phyloP scores from a whole-genome alignment of 805 yeast species.

The Lipomyces spencermartinsiae region DNA sequence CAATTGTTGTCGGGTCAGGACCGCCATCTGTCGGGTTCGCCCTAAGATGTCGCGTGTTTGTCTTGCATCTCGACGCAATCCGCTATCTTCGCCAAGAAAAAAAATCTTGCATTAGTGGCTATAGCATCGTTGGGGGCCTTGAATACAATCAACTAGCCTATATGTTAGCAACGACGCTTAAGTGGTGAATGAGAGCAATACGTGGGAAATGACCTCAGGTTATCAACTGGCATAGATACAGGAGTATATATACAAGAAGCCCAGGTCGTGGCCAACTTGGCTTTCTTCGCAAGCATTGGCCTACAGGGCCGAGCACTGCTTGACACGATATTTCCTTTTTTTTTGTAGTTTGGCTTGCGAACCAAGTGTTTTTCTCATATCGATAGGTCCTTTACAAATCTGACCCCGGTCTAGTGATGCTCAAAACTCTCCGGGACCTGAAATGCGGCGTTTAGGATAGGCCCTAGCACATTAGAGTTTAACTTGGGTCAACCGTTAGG shows the following conservation, averaged over 20 bases:
- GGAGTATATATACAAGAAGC: background rate
- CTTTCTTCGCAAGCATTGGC: background rate
- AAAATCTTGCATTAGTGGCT: background rate
- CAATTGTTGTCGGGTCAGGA: background rate
- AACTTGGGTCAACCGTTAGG: background rate
- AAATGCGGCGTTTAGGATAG: background rate
- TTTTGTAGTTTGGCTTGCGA: no score
- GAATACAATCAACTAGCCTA: background rate
- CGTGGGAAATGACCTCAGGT: background rate
- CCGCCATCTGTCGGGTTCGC: background rate
- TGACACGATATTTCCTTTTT: background rate
- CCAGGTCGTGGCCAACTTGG: slow-evolving; percentile 3
- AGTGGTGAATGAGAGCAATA: background rate
- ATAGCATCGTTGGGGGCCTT: background rate
- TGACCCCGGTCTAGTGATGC: background rate
- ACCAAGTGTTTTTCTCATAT: background rate
- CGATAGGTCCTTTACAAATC: background rate
- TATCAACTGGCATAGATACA: no score
- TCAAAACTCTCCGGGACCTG: background rate
- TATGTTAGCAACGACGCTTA: background rate
- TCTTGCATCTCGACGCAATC: no score
- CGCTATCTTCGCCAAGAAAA: background rate
- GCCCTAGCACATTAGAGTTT: background rate
- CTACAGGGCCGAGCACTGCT: slow-evolving; percentile 2
- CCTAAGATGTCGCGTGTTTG: background rate